phyloP scores from a whole-genome alignment of 495 filamentous ascomycete species.

The Tuber calosporum region DNA sequence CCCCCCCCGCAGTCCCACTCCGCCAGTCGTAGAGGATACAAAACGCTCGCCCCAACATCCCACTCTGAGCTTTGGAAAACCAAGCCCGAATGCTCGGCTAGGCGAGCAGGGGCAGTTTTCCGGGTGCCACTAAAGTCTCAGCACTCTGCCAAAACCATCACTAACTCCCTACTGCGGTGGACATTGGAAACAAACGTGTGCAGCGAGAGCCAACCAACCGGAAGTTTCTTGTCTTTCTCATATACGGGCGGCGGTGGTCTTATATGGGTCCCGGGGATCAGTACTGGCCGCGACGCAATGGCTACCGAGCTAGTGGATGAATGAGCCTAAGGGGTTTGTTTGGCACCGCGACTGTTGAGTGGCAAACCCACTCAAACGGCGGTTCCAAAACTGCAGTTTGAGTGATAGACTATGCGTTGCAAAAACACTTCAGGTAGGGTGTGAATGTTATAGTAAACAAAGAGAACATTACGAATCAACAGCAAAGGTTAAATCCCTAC shows the following conservation, averaged over 20 bases:
- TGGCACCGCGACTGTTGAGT: too few species aligned
- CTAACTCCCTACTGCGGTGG: neutral
- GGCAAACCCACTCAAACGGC: too few species aligned
- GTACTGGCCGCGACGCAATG: neutral
- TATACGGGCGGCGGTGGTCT: neutral
- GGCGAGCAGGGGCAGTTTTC: neutral
- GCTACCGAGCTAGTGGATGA: neutral
- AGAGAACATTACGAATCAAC: too few species aligned
- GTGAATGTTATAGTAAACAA: too few species aligned
- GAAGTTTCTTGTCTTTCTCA: neutral
- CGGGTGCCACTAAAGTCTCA: neutral
- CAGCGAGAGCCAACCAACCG: neutral
- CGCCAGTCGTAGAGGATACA: too few species aligned
- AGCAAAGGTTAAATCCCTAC: too few species aligned
- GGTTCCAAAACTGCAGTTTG: too few species aligned
- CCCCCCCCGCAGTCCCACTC: too few species aligned
- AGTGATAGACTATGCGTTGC: too few species aligned
- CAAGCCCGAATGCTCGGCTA: too few species aligned
- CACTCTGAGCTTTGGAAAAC: neutral
- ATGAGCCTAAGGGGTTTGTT: neutral
- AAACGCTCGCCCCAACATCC: neutral
- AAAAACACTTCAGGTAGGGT: too few species aligned
- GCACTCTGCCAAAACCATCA: neutral
- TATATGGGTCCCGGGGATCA: neutral
- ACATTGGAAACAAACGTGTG: neutral